A percentile compares a stretch with the other conserved stretches of the same genome.
Conservation (phyloP, 257 asterid genomes). For the Mitragyna speciosa region DNA sequence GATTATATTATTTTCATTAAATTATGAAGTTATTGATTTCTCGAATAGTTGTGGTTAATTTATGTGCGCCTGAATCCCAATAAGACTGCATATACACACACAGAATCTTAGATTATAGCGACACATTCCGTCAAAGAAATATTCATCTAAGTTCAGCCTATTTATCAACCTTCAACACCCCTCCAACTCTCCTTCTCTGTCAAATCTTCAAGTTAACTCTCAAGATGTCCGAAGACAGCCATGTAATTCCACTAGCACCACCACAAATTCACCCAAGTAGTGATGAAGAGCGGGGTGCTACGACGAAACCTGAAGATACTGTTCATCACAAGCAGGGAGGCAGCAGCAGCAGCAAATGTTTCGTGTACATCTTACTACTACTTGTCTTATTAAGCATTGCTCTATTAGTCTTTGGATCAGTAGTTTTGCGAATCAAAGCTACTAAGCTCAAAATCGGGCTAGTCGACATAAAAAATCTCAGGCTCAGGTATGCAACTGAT, state of each 20-base stretch:
- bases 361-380: conserved; percentile 36
- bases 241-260: conserved; percentile 30
- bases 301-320: background rate
- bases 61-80: no score
- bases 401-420: conserved; percentile 34
- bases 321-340: background rate
- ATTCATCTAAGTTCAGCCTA: background rate
- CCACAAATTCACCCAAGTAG: conserved; percentile 14
- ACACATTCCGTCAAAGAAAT: background rate
- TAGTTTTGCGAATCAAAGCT: conserved; percentile 34
- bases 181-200: background rate
- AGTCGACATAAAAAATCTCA: conserved; percentile 26
- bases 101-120: background rate
- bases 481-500: background rate
- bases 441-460: conserved; percentile 33
- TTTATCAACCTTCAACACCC: background rate
- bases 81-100: no score
- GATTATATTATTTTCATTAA: no score
- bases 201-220: background rate
- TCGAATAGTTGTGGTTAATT: no score
- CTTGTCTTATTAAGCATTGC: conserved; percentile 40
- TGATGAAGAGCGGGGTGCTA: conserved; percentile 9
- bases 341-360: conserved; percentile 44
- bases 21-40: no score
- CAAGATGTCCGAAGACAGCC: conserved; percentile 29